Evolutionary conservation across 1,284 basidiomycete genomes (phyloP).

Genomic region (Ceratobasidium sp.): DNA sequence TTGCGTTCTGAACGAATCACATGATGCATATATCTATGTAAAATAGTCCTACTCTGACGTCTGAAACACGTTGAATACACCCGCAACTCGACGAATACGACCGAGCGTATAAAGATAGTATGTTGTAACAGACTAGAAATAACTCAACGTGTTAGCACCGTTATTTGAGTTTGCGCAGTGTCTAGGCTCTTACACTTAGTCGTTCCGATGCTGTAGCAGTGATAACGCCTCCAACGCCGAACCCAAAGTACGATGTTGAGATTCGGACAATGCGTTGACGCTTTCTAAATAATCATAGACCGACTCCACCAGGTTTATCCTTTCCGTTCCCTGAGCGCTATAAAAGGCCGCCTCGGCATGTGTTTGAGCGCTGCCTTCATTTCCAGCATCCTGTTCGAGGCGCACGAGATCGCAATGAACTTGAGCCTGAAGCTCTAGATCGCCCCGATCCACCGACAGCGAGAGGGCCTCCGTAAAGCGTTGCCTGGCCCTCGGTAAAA

Average conservation of each 20-base stretch:
- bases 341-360: slow-evolving; percentile 32
- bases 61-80: too few species aligned
- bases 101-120: too few species aligned
- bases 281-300: slow-evolving; percentile 22
- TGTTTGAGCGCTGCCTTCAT: slow-evolving; percentile 11
- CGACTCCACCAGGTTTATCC: slow-evolving; percentile 12
- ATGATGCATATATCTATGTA: too few species aligned
- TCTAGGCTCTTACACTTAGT: too few species aligned
- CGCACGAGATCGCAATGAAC: slow-evolving; percentile 36
- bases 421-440: slow-evolving; percentile 27
- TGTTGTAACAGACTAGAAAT: too few species aligned
- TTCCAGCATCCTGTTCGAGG: slow-evolving; percentile 17
- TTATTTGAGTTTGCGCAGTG: too few species aligned
- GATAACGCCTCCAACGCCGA: too few species aligned
- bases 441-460: neutral
- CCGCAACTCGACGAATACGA: too few species aligned
- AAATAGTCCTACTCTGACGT: too few species aligned
- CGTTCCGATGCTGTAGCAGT: too few species aligned
- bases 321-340: slow-evolving; percentile 14
- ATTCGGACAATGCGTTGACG: slow-evolving; percentile 1
- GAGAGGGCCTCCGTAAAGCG: slow-evolving; percentile 19
- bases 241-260: neutral
- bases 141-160: too few species aligned
- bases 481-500: slow-evolving; percentile 1
- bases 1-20: too few species aligned